Percentiles rank a stretch among this genome's conserved stretches.
These are phyloP conservation scores for Amaranthus cruentus DNA, from an alignment of 148 eudicot genomes.

Conservation along the genomic window DNA sequence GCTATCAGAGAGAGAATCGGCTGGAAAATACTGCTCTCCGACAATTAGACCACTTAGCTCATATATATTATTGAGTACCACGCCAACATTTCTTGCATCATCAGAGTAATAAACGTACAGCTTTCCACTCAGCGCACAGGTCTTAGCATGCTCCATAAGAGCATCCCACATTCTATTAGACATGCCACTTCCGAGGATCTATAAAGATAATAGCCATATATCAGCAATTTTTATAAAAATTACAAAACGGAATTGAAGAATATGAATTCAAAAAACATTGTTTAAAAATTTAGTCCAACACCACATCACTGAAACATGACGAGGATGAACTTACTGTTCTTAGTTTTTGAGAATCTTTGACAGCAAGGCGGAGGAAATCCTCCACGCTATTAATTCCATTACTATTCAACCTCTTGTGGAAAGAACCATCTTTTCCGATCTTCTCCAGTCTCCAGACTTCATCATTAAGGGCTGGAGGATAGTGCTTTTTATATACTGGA, in stretches of 20 bases:
- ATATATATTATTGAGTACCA: slow-evolving; percentile 79
- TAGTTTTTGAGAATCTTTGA: slow-evolving; percentile 68
- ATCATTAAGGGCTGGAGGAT: slow-evolving; percentile 89
- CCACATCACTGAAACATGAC: background rate
- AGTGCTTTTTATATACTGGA: slow-evolving; percentile 93
- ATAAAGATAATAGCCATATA: slow-evolving; percentile 15
- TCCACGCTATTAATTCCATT: slow-evolving; percentile 60
- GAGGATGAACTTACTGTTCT: slow-evolving; percentile 54
- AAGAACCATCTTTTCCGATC: slow-evolving; percentile 98
- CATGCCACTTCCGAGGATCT: slow-evolving; percentile 98
- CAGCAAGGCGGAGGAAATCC: slow-evolving; percentile 90
- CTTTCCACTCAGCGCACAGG: slow-evolving; percentile 82
- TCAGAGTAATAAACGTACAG: slow-evolving; percentile 79
- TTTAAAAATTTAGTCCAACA: too few relatives aligned
- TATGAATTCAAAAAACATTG: background rate
- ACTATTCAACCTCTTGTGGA: slow-evolving; percentile 78
- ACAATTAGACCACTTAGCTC: slow-evolving; percentile 88
- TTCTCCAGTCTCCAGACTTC: slow-evolving; percentile 99
- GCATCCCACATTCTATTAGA: slow-evolving; percentile 99
- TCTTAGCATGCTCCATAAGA: slow-evolving; percentile 88
- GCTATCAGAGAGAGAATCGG: slow-evolving; percentile 72
- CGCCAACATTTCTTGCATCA: slow-evolving; percentile 66
- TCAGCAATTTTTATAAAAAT: slow-evolving; percentile 7
- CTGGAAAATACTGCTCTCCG: slow-evolving; percentile 55
- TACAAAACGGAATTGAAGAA: background rate